Percentiles rank a stretch among this genome's conserved stretches.
phyloP scores from a whole-genome alignment of 2,329 filamentous ascomycete species.

The Cladosporium colombiae region DNA sequence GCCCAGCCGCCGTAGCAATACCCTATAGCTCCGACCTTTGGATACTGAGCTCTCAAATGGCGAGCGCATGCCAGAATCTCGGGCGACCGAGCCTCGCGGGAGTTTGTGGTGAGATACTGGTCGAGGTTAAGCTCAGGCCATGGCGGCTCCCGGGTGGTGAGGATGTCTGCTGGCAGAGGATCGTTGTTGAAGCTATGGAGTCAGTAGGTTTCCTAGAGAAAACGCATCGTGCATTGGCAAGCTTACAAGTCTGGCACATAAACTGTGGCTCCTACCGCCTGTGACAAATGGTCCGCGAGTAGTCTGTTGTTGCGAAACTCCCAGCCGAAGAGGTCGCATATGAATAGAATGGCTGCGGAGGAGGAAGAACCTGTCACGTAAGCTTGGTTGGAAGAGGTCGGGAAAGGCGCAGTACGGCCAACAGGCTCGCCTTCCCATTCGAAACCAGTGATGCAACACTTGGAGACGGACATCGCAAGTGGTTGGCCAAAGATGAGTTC shows the following conservation, averaged over 20 bases:
- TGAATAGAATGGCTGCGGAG: conserved; percentile 31
- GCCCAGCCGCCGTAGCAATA: conserved; percentile 58
- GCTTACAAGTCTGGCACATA: conserved; percentile 43
- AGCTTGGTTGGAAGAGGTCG: conserved; percentile 26
- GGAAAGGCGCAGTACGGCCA: conserved; percentile 25
- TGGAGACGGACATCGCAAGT: conserved; percentile 4
- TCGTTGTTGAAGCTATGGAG: conserved; percentile 28
- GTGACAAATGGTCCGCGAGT: conserved; percentile 51
- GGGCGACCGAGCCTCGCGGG: conserved; percentile 32
- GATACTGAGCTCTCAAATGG: conserved; percentile 39
- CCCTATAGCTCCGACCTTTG: conserved; percentile 48
- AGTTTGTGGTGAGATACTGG: conserved; percentile 27
- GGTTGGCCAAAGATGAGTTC: too few species aligned
- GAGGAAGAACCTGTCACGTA: conserved; percentile 34
- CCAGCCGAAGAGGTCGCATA: conserved; percentile 46
- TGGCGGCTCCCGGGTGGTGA: conserved; percentile 22
- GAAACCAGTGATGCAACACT: conserved; percentile 32
- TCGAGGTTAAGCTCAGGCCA: conserved; percentile 28
- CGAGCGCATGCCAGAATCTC: conserved; percentile 44
- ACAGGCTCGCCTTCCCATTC: conserved; percentile 31
- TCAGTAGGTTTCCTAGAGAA: too few species aligned
- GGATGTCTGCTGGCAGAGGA: conserved; percentile 22
- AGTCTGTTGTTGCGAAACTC: conserved; percentile 48
- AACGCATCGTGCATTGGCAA: too few species aligned
- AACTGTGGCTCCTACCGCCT: conserved; percentile 48